Percentiles rank a stretch among this genome's conserved stretches.
phyloP scores from a whole-genome alignment of 2,329 filamentous ascomycete genomes.

The Colletotrichum spaethianum region DNA sequence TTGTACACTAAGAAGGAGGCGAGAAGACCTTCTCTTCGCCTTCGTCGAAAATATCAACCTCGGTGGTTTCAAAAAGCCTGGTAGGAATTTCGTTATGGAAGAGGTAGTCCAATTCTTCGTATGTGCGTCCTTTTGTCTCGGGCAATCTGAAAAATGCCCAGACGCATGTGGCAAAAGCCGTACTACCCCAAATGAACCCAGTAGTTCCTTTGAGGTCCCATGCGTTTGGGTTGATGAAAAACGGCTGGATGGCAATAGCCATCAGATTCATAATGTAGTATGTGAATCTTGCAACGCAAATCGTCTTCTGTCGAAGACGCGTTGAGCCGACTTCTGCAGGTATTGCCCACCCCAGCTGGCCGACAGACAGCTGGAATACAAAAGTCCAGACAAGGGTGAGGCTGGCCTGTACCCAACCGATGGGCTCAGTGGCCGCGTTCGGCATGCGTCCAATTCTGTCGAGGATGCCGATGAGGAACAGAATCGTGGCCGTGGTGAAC shows the following conservation, averaged over 20 bases:
- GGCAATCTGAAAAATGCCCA: slow-evolving; percentile 47
- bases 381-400: slow-evolving; percentile 43
- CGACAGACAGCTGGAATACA: slow-evolving; percentile 35
- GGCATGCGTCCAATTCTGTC: slow-evolving; percentile 49
- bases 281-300: slow-evolving; percentile 50
- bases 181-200: slow-evolving; percentile 44
- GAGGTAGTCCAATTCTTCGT: slow-evolving; percentile 45
- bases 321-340: slow-evolving; percentile 51
- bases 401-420: slow-evolving; percentile 50
- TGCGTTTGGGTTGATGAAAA: slow-evolving; percentile 54
- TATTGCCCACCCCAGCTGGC: slow-evolving; percentile 44
- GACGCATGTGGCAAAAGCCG: slow-evolving; percentile 35
- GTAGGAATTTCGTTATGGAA: slow-evolving; percentile 26
- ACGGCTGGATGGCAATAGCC: slow-evolving; percentile 48
- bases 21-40: background rate
- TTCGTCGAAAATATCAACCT: slow-evolving; percentile 23
- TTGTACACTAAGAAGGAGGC: background rate
- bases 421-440: slow-evolving; percentile 52
- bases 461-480: slow-evolving; percentile 60
- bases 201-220: slow-evolving; percentile 54
- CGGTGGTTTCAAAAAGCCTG: slow-evolving; percentile 8
- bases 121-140: slow-evolving; percentile 46
- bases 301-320: slow-evolving; percentile 50
- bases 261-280: slow-evolving; percentile 41
- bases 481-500: slow-evolving; percentile 53